Conservation (phyloP, 75 land plant species). For the Selaginella moellendorffii region DNA sequence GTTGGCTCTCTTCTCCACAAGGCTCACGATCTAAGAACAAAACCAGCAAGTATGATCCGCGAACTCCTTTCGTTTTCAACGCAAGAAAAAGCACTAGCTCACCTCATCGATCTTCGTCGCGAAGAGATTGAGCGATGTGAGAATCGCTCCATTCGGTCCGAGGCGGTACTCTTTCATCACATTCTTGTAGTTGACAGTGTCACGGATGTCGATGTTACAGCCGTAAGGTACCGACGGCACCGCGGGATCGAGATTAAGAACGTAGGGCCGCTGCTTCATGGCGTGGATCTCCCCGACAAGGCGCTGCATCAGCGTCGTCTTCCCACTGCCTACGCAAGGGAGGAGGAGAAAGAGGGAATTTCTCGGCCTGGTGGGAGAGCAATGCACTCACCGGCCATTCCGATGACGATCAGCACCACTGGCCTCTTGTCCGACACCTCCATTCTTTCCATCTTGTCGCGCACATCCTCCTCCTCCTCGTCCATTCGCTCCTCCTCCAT, state of each 20-base stretch:
- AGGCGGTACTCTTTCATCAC: conserved; percentile 98
- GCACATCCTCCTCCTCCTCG: no score
- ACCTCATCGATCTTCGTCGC: conserved; percentile 98
- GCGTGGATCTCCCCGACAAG: conserved; percentile 56
- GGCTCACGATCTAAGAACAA: conserved; percentile 46
- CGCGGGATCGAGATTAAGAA: conserved; percentile 92
- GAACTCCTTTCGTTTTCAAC: no score
- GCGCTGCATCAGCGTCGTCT: conserved; percentile 80
- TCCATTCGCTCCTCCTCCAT: no score
- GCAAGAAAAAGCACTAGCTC: neutral
- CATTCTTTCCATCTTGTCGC: no score
- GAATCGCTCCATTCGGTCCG: conserved; percentile 96
- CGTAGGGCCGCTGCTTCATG: conserved; percentile 58
- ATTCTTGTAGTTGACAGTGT: conserved; percentile 90
- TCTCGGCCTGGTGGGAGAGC: neutral
- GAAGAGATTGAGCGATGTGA: conserved; percentile 89
- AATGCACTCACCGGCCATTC: conserved; percentile 68
- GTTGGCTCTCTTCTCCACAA: conserved; percentile 81
- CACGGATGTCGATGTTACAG: conserved; percentile 96
- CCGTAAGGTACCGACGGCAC: conserved; percentile 77
- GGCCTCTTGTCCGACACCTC: conserved; percentile 18
- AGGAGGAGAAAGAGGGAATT: neutral
- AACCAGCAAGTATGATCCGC: neutral
- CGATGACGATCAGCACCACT: conserved; percentile 77
- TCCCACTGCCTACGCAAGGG: conserved; percentile 66